Conservation (phyloP, 2,329 filamentous ascomycete genomes). For the Apiospora pterosperma region DNA sequence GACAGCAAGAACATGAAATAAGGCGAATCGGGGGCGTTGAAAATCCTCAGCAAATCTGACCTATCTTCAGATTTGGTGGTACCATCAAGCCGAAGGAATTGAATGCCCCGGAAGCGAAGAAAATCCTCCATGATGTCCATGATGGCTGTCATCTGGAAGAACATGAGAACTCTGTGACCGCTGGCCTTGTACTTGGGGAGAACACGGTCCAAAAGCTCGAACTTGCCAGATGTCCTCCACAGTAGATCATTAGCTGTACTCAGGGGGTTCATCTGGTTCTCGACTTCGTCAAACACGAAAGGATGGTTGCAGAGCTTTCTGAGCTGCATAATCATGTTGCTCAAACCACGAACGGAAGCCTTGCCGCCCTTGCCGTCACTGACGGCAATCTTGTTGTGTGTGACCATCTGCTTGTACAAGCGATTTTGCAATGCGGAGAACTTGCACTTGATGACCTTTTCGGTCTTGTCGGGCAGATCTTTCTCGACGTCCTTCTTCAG, state of each 20-base stretch:
- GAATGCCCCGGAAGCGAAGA: slow-evolving; percentile 74
- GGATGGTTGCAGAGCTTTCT: slow-evolving; percentile 99
- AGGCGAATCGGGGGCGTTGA: slow-evolving; percentile 85
- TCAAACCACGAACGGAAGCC: slow-evolving; percentile 87
- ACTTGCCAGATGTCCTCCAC: slow-evolving; percentile 96
- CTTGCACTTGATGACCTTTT: slow-evolving; percentile 98
- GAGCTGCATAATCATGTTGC: slow-evolving; percentile 99
- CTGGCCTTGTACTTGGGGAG: slow-evolving; percentile 89
- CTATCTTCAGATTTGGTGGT: slow-evolving; percentile 97
- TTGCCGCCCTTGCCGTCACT: slow-evolving; percentile 95
- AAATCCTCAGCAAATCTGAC: slow-evolving; percentile 81
- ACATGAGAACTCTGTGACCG: slow-evolving; percentile 96
- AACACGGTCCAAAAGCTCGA: slow-evolving; percentile 88
- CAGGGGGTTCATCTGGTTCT: slow-evolving; percentile 94
- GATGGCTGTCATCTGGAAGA: slow-evolving; percentile 99
- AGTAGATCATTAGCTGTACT: slow-evolving; percentile 87
- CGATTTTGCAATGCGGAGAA: slow-evolving; percentile 92
- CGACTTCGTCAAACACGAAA: slow-evolving; percentile 96
- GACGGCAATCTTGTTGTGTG: slow-evolving; percentile 89
- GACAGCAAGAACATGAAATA: slow-evolving; percentile 99
- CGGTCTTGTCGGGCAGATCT: slow-evolving; percentile 96
- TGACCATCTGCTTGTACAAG: slow-evolving; percentile 96
- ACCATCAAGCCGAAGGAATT: slow-evolving; percentile 91
- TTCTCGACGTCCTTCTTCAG: slow-evolving; percentile 99
- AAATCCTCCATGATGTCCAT: slow-evolving; percentile 99